Percentiles rank a stretch among this genome's conserved stretches.
phyloP scores from a whole-genome alignment of 371 early-diverging fungal species.

The Lichtheimia corymbifera region DNA sequence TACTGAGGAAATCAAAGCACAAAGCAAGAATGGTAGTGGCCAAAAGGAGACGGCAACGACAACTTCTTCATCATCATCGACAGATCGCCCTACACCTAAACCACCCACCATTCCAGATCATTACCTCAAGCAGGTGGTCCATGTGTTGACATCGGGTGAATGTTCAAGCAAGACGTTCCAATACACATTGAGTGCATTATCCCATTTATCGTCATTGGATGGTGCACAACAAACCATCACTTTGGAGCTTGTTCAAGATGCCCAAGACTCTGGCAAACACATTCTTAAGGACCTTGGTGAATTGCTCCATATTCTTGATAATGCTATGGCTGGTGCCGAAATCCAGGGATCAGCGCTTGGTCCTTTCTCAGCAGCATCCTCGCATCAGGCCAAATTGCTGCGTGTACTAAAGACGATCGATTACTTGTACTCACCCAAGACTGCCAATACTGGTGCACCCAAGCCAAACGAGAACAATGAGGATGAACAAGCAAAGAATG shows the following conservation, averaged over 20 bases:
- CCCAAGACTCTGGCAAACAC: constrained; percentile 69
- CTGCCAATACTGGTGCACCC: constrained; percentile 14
- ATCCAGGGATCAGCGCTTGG: constrained; percentile 62
- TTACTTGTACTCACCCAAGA: constrained; percentile 66
- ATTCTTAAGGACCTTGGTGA: constrained; percentile 71
- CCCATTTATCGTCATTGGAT: constrained; percentile 76
- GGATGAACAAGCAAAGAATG: constrained; percentile 32
- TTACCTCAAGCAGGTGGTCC: constrained; percentile 80
- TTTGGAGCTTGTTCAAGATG: constrained; percentile 70
- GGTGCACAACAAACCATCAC: constrained; percentile 79
- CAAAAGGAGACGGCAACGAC: neutral
- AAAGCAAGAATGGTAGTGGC: neutral
- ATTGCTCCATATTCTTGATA: constrained; percentile 61
- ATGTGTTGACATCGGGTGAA: constrained; percentile 88
- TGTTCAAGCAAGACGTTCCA: constrained; percentile 95
- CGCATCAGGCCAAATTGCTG: constrained; percentile 89
- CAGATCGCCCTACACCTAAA: constrained; percentile 43
- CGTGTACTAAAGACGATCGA: constrained; percentile 95
- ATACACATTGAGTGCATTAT: constrained; percentile 86
- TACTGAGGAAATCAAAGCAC: constrained; percentile 6
- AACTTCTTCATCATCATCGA: neutral
- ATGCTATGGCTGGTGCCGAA: constrained; percentile 60
- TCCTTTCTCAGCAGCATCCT: constrained; percentile 82
- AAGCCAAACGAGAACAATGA: constrained; percentile 14
- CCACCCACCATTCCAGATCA: constrained; percentile 76